phyloP scores from a whole-genome alignment of 169 alveolate genomes.

The Plasmodium berghei region DNA sequence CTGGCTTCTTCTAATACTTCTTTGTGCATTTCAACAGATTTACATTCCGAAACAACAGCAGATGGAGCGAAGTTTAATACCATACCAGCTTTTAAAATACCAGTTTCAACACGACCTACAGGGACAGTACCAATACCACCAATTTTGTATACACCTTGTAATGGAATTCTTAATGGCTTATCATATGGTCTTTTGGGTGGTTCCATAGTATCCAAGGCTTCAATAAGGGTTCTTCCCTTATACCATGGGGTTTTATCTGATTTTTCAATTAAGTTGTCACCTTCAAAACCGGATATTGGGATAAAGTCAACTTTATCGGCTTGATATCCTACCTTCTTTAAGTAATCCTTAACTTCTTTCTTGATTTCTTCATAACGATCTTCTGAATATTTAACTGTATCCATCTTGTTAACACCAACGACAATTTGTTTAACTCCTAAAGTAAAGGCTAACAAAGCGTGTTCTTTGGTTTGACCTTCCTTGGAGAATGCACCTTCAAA shows the following conservation, averaged over 20 bases:
- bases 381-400: slow-evolving; percentile 96
- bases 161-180: slow-evolving; percentile 97
- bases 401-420: slow-evolving; percentile 99
- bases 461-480: slow-evolving; percentile 99
- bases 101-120: slow-evolving; percentile 99
- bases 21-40: slow-evolving; percentile 99
- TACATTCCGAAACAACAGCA: slow-evolving; percentile 96
- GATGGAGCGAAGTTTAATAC: slow-evolving; percentile 95
- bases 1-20: slow-evolving; percentile 96
- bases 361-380: slow-evolving; percentile 97
- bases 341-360: slow-evolving; percentile 95
- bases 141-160: slow-evolving; percentile 98
- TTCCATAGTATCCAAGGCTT: slow-evolving; percentile 96
- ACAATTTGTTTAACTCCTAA: slow-evolving; percentile 99
- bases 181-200: slow-evolving; percentile 98
- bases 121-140: slow-evolving; percentile 99
- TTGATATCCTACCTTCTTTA: slow-evolving; percentile 98
- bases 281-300: slow-evolving; percentile 98
- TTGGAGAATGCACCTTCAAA: slow-evolving; percentile 97
- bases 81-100: slow-evolving; percentile 92
- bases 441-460: slow-evolving; percentile 98
- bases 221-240: slow-evolving; percentile 96
- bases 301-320: slow-evolving; percentile 97
- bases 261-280: slow-evolving; percentile 97
- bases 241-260: slow-evolving; percentile 98